Conservation (phyloP, 805 yeast species). For the Wickerhamiella brachini region DNA sequence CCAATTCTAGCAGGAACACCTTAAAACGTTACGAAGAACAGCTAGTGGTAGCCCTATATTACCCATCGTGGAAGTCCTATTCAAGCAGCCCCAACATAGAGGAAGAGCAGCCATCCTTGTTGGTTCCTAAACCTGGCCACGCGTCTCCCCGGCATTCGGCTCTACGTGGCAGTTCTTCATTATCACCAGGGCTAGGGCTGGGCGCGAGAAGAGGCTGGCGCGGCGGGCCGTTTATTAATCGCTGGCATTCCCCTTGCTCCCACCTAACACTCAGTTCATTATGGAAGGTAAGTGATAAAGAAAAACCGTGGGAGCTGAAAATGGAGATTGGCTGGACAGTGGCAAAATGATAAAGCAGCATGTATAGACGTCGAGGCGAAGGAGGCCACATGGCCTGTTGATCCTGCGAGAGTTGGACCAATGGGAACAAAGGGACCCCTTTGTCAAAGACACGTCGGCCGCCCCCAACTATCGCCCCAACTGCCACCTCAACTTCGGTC, state of each 20-base stretch:
- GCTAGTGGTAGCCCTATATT: too few species aligned
- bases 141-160: neutral
- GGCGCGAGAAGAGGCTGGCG: neutral
- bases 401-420: neutral
- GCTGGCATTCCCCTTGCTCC: slow-evolving; percentile 5
- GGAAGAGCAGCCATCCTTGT: neutral
- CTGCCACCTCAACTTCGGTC: too few species aligned
- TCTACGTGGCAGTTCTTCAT: slow-evolving; percentile 3
- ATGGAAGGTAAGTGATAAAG: slow-evolving; percentile 6
- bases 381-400: neutral
- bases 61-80: neutral
- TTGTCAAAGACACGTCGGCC: neutral
- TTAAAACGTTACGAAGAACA: too few species aligned
- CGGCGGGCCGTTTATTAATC: slow-evolving; percentile 4
- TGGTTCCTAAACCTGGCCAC: neutral
- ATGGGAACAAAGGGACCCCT: neutral
- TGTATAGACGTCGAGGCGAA: neutral
- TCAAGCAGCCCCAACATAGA: neutral
- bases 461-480: too few species aligned
- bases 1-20: too few species aligned
- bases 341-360: too few species aligned
- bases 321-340: too few species aligned
- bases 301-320: too few species aligned
- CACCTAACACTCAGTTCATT: slow-evolving; percentile 2
- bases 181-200: neutral